Evolutionary conservation across 1,284 basidiomycete genomes (phyloP).

Genomic region (Trametes versicolor): DNA sequence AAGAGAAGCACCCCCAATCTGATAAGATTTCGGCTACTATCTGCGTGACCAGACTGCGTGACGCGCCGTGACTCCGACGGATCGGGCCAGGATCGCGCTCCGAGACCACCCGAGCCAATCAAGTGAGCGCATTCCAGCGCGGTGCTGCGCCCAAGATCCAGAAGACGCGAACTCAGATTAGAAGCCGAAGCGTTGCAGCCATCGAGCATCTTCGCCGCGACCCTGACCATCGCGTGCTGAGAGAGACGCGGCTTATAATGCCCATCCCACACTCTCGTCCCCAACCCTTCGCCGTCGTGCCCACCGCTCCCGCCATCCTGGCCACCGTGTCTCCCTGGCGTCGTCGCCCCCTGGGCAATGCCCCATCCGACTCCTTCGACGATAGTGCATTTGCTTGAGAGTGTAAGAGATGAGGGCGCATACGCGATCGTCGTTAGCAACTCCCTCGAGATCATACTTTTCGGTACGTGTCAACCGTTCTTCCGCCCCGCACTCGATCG

Average conservation of each 20-base stretch:
- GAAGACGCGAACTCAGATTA: background rate
- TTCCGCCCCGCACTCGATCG: background rate
- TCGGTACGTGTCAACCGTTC: constrained; percentile 24
- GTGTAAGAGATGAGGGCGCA: constrained; percentile 24
- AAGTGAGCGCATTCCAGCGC: background rate
- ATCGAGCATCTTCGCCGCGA: background rate
- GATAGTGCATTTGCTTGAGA: constrained; percentile 30
- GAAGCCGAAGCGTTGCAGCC: background rate
- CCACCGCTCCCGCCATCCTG: background rate
- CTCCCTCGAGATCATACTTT: constrained; percentile 30
- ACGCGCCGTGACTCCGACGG: background rate
- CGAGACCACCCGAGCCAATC: background rate
- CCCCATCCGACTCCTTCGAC: constrained; percentile 11
- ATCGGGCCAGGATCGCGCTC: background rate
- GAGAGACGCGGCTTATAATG: background rate
- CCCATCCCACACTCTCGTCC: background rate
- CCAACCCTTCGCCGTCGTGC: background rate
- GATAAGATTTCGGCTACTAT: constrained; percentile 33
- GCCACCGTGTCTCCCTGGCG: constrained; percentile 6
- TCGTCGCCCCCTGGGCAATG: constrained; percentile 8
- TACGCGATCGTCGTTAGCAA: constrained; percentile 31
- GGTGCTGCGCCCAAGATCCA: background rate
- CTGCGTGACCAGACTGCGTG: background rate
- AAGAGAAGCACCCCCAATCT: constrained; percentile 23
- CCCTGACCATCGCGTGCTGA: background rate